Evolutionary conservation across 2,329 filamentous ascomycete genomes (phyloP), one percentile per base, ranked within the genome.

Genomic region (Apiospora saccharicola): DNA sequence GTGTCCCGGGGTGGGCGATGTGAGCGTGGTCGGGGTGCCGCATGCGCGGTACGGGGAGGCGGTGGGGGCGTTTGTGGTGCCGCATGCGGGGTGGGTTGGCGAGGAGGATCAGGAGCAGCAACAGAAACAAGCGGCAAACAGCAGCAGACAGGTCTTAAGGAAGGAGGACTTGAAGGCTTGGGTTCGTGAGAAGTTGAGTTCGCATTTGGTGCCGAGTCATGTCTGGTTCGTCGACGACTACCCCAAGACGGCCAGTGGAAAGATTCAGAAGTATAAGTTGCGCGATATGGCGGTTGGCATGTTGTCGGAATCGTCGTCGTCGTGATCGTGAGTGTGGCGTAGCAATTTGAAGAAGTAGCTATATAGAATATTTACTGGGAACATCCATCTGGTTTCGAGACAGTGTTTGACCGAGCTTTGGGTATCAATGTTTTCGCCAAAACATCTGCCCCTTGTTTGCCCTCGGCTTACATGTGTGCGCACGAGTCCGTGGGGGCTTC

Each of bases 201-300:
- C 90, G 75, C 93, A 96, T 82, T 90, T 98, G 79, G 94, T 94
- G 70, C 96, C 96, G 0, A 96, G 93, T 82, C 90, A 96, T 80
- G 89, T 98, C n/a, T 98, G 98, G 80, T 98, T 93, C 89, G 86
- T 93, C 0, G 87, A 91, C 0, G 89, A 91, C n/a, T 97, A 94
- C 80, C 96, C 96, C 26, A 98, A 98, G 88, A 99, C 96, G 47
- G 93, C 95, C 7, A 98, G 94, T 81, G 96, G 96, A 34, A 99
- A 99, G 89, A 95, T 98, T 71, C 94, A 98, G 84, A 98, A 98
- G 85, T 98, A 93, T 81, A 96, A 92, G 84, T 81, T 98, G 78
- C 89, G 90, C 78, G 92, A 95, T 22, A 84, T 88, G 78, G 95
- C 86, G 0, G 82, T 64, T 22, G 1, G 22, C 2, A 6, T 24